Evolutionary conservation across 2,329 filamentous ascomycete species (phyloP), one percentile per base, ranked within the genome.

Genomic region (Blastomyces gilchristii): DNA sequence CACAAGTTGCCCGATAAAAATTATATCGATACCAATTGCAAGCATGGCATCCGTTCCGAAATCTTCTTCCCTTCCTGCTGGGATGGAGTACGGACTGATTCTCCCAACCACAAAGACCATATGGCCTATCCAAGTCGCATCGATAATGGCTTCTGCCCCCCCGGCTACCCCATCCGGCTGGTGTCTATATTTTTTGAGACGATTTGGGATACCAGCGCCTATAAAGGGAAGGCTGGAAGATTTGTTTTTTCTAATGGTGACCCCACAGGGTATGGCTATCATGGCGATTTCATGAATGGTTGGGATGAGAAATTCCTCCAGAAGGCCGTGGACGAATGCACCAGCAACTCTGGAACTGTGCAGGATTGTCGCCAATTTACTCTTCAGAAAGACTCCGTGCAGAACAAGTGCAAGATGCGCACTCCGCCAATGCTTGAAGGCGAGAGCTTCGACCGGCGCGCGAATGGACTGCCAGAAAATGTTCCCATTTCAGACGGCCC

Each of bases 131-230:
- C 62, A 56, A 71, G 68, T 59, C 69, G 66, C 45, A 74, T 76
- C 61, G 73, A 75, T 62, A 66, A 67, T 56, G 73, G 73, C 39
- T 60, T 68, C n/a, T 75, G 73, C 61, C 73, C 73, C 1, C 25
- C 66, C 25, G 69, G 76, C 2, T 81, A 83, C 68, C 83, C 82
- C 0, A 78, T 79, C 8, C 82, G 83, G 61, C 74, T 85, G 31
- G 77, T 83, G 43, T 83, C 82, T 8, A 75, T 87, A 64, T 85
- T 87, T 73, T 84, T 79, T 69, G 84, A 86, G 72, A 79, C 84
- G 63, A 79, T 82, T 63, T 87, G 80, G 78, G 72, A 80, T 65
- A 82, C 82, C 5, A 72, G 79, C 61, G 74, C 74, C 18, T 85
- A 81, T 72, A 79, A 75, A 14, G 77, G 47, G 47, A 50, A 80